Conservation (phyloP, 192 early-diverging fungal species). For the Pilobolus umbonatus region DNA sequence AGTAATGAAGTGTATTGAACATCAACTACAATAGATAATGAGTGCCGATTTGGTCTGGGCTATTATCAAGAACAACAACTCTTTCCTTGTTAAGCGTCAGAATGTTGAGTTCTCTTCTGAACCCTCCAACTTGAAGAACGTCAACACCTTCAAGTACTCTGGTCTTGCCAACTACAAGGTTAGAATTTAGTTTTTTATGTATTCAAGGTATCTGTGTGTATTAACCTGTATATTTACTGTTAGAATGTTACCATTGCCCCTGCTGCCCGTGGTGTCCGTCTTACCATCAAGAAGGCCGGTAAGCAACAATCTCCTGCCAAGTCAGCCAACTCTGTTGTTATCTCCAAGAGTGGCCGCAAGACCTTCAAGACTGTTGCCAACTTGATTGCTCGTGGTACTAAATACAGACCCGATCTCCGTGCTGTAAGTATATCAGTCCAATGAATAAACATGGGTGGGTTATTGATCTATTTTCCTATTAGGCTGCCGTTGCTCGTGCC, state of each 20-base stretch:
- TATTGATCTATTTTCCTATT: conserved; percentile 3
- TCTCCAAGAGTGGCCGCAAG: conserved; percentile 57
- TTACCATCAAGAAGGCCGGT: conserved; percentile 57
- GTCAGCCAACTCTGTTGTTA: conserved; percentile 45
- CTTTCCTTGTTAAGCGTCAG: conserved; percentile 79
- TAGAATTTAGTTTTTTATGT: no score
- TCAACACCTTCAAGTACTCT: conserved; percentile 80
- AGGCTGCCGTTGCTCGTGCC: conserved; percentile 73
- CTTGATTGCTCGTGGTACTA: conserved; percentile 43
- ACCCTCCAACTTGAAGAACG: conserved; percentile 71
- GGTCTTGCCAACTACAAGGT: conserved; percentile 77
- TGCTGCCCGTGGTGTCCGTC: conserved; percentile 59
- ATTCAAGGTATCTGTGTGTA: no score
- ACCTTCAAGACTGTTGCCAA: conserved; percentile 62
- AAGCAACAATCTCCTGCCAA: conserved; percentile 52
- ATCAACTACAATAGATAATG: conserved; percentile 38
- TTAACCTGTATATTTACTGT: not conserved
- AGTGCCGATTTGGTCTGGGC: conserved; percentile 44
- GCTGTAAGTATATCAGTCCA: conserved; percentile 33
- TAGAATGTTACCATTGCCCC: conserved; percentile 58
- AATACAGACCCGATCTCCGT: conserved; percentile 72
- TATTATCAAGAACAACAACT: conserved; percentile 71
- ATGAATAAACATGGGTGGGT: not conserved
- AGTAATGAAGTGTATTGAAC: not conserved
- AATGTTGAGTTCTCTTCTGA: conserved; percentile 70